A percentile compares a stretch with the other conserved stretches of the same genome.
phyloP scores from a whole-genome alignment of 148 eudicot species.

The Diospyros kaki region DNA sequence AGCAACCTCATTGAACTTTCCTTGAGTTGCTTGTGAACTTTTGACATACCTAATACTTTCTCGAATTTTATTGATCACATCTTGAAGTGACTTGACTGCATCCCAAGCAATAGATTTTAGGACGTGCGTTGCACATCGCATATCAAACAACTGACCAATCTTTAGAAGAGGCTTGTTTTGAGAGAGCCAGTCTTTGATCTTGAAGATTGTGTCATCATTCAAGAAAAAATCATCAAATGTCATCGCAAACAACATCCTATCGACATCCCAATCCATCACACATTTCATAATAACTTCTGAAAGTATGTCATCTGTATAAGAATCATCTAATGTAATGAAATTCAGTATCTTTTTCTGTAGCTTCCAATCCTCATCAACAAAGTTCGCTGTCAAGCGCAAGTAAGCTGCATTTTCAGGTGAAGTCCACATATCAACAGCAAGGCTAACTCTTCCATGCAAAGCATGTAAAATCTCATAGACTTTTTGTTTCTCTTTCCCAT shows the following conservation, averaged over 20 bases:
- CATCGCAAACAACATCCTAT: constrained; percentile 78
- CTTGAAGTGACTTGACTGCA: constrained; percentile 59
- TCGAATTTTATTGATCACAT: constrained; percentile 61
- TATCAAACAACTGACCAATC: constrained; percentile 72
- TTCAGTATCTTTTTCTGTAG: constrained; percentile 75
- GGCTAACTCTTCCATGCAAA: constrained; percentile 70
- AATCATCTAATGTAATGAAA: constrained; percentile 66
- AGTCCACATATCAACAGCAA: constrained; percentile 80
- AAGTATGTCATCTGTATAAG: constrained; percentile 71
- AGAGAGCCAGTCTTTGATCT: constrained; percentile 71
- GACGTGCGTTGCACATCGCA: constrained; percentile 66
- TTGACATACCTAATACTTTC: constrained; percentile 74
- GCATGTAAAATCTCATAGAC: constrained; percentile 48
- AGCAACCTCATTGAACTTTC: constrained; percentile 73
- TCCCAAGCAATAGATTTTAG: constrained; percentile 69
- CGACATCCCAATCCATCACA: constrained; percentile 85
- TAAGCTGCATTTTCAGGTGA: constrained; percentile 71
- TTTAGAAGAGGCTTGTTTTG: constrained; percentile 84
- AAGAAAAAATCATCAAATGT: constrained; percentile 74
- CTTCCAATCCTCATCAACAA: constrained; percentile 82
- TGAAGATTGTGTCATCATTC: constrained; percentile 57
- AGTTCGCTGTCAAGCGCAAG: constrained; percentile 77
- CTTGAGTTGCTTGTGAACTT: constrained; percentile 63
- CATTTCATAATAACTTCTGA: constrained; percentile 84
- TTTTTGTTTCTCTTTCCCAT: constrained; percentile 71